Base-by-base conservation (phyloP, 495 filamentous ascomycete genomes). In the Lasiosphaeris hirsuta region DNA sequence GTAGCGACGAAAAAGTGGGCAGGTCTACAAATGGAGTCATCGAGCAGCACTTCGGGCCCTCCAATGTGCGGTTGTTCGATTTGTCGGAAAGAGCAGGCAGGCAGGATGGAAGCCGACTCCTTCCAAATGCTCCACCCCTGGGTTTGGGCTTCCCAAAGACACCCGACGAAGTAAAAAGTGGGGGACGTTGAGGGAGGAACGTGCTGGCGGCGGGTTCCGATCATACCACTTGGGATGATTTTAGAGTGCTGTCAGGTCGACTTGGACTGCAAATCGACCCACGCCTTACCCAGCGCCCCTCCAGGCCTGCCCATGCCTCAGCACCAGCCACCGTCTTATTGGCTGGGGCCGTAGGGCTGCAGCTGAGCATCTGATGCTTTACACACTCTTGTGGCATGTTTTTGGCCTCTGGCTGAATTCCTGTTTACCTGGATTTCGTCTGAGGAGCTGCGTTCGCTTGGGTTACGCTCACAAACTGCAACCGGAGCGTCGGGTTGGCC, bases 311-410 rank as follows among this genome's bases (percentile, higher is more conserved):
- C 54, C 1, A 48, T 46, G 41, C n/a, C 37, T 35, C 10, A 48
- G 39, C 40, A 35, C 9, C 23, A 19, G 44, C 19, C 10, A 19
- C 10, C 11, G 41, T 30, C 33, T 23, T n/a, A 58, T 61, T 61
- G 58, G 54, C 30, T 18, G 13, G 37, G 0, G 51, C 18, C 38
- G 45, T 30, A 33, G 17, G 42, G 58, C 56, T 40, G 44, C 10
- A 0, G 37, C 14, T 33, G 33, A 19, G n/a, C 35, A 61, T 64
- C 62, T 61, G 59, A 14, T 55, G 62, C 33, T 64, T 63, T 61
- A 23, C 52, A 17, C 23, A 35, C 30, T 8, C 14, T 30, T 23
- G 52, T 64, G 62, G 58, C 60, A 62, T 59, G 52, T 50, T 41
- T 17, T 39, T 17, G 53, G 6, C 10, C 23, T 9, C 17, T 54